phyloP scores from a whole-genome alignment of 2,329 filamentous ascomycete species.

The Fusarium lyarnte region DNA sequence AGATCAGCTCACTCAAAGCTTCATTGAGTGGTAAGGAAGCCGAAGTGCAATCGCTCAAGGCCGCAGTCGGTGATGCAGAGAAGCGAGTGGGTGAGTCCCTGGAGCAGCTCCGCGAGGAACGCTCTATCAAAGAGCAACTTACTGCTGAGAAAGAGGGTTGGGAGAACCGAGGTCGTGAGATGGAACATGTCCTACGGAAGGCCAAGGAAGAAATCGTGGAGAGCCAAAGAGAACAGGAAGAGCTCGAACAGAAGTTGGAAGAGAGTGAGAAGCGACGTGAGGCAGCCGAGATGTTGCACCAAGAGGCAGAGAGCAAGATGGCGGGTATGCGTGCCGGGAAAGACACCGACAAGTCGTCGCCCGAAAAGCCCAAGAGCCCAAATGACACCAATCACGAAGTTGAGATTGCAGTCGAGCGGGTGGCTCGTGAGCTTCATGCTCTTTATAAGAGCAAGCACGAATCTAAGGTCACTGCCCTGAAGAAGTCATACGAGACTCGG shows the following conservation, averaged over 20 bases:
- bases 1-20: conserved; percentile 94
- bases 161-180: conserved; percentile 86
- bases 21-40: conserved; percentile 93
- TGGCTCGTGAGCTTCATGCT: conserved; percentile 90
- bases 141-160: conserved; percentile 81
- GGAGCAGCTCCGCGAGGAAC: conserved; percentile 84
- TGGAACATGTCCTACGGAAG: conserved; percentile 81
- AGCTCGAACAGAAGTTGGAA: conserved; percentile 77
- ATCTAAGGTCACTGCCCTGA: conserved; percentile 91
- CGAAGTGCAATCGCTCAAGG: conserved; percentile 86
- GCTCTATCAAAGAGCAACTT: conserved; percentile 74
- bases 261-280: conserved; percentile 80
- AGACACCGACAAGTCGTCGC: conserved; percentile 51
- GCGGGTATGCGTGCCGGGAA: conserved; percentile 76
- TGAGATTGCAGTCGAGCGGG: conserved; percentile 86
- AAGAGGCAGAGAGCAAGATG: conserved; percentile 80
- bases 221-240: conserved; percentile 82
- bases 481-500: conserved; percentile 82
- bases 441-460: conserved; percentile 98
- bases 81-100: conserved; percentile 87
- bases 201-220: conserved; percentile 84
- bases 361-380: conserved; percentile 51
- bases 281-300: conserved; percentile 78
- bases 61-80: conserved; percentile 89
- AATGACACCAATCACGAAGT: conserved; percentile 67